phyloP scores from a whole-genome alignment of 257 asterid species.

The Penstemon davidsonii region DNA sequence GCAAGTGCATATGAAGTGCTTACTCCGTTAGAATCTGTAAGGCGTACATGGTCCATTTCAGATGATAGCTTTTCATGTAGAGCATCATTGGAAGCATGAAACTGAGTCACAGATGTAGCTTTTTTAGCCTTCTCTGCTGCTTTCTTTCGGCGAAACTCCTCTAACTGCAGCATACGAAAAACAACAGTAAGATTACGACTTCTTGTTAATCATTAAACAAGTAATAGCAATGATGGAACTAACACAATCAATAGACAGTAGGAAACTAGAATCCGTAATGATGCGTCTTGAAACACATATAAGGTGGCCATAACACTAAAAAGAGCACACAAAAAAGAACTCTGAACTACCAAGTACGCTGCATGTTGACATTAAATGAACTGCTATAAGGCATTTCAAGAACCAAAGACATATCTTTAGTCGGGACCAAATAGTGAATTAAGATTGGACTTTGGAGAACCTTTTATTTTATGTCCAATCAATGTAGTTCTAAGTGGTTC shows the following conservation, averaged over 20 bases:
- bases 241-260: not conserved
- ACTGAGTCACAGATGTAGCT: conserved; percentile 42
- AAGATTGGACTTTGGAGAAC: too few relatives aligned
- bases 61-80: conserved; percentile 44
- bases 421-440: not conserved
- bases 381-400: not conserved
- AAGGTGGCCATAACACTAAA: too few relatives aligned
- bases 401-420: not conserved
- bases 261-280: too few relatives aligned
- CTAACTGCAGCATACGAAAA: not conserved
- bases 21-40: conserved; percentile 47
- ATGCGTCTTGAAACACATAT: not conserved
- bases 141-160: not conserved
- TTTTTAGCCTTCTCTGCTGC: conserved; percentile 45
- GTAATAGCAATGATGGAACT: too few relatives aligned
- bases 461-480: too few relatives aligned
- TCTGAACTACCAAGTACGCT: not conserved
- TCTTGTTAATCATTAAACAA: not conserved
- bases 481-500: too few relatives aligned
- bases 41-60: conserved; percentile 42
- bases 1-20: conserved; percentile 55
- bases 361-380: not conserved
- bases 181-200: not conserved
- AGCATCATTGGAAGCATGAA: conserved; percentile 41
- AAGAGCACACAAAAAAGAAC: not conserved